Conservation (phyloP, 23 red algal genomes). For the Gracilariopsis chorda region DNA sequence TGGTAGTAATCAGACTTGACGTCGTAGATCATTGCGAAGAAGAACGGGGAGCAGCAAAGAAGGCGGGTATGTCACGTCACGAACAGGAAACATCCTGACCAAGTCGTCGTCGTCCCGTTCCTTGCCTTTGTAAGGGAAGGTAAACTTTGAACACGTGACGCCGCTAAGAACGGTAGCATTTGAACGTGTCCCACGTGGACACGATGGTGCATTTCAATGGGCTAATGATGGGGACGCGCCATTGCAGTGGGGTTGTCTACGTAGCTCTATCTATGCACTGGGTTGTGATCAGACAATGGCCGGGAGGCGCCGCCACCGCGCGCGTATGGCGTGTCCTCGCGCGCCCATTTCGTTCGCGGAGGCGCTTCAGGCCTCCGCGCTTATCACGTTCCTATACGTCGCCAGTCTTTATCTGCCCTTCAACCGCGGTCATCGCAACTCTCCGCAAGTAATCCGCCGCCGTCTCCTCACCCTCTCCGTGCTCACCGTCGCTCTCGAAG, state of each 20-base stretch:
- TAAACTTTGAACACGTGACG: no score
- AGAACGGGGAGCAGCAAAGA: neutral
- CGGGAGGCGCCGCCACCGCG: no score
- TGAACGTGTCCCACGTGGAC: no score
- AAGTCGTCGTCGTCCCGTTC: no score
- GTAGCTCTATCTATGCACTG: no score
- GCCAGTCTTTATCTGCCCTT: constrained; percentile 33
- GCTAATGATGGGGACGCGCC: no score
- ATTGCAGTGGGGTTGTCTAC: no score
- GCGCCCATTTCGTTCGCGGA: neutral
- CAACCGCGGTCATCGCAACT: constrained; percentile 13
- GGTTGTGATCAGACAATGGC: no score
- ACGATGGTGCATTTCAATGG: no score
- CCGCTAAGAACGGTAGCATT: no score
- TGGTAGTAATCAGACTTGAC: constrained; percentile 73
- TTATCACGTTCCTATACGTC: constrained; percentile 16
- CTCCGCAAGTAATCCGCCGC: neutral
- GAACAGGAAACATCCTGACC: no score
- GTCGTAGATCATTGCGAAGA: constrained; percentile 67
- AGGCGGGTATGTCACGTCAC: neutral
- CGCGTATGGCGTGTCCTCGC: neutral
- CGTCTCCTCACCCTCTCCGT: constrained; percentile 21
- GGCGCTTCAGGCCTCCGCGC: neutral
- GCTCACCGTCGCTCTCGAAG: neutral
- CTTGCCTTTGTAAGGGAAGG: no score